Base-by-base conservation (phyloP, 495 filamentous ascomycete genomes). In the Daldinia concentrica region DNA sequence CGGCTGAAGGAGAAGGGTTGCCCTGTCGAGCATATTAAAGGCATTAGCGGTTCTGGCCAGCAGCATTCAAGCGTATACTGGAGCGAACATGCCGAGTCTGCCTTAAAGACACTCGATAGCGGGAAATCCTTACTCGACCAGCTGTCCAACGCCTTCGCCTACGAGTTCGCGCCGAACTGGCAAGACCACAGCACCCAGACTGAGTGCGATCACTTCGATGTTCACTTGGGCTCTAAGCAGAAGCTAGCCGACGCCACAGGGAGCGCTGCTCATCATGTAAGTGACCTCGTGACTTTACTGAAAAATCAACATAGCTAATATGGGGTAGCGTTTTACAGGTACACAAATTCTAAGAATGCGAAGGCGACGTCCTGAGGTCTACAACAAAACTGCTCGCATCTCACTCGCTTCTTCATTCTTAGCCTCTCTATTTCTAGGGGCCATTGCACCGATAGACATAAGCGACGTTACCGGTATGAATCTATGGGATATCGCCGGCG, bases 11-110 rank as follows among this genome's bases (percentile, higher is more conserved):
- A 89, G 50, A 85, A 89, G 64, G 90, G 91, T 0, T 86, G 94
- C 39, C 93, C 96, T 66, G 92, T 97, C 71, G 77, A 83, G 60
- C 87, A 88, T 24, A 89, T 99, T 27, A 87, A 85, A 71, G 95
- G 94, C 22, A 86, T 99, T 71, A 94, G 91, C 70, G 95, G 92
- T 29, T 95, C 95, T 12, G 95, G 95, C 62, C 95, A 97, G 83
- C 95, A 99, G 81, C 95, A 98, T 76, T 95, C 94, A 6, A 98
- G 94, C 76, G 93, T 99, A 4, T 90, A 96, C 82, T 98, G 95
- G 95, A 90, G 85, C 27, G 66, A 81, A 17, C 82, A 90, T 61
- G 94, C 90, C n/a, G 92, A 94, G 77, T 57, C 71, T 5, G 71
- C 91, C 24, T 83, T 98, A 48, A 78, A 73, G 7, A 83, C 72